Evolutionary conservation across 805 yeast genomes (phyloP), one percentile per base, ranked within the genome.

Genomic region (Schizosaccharomyces cryophilus): DNA sequence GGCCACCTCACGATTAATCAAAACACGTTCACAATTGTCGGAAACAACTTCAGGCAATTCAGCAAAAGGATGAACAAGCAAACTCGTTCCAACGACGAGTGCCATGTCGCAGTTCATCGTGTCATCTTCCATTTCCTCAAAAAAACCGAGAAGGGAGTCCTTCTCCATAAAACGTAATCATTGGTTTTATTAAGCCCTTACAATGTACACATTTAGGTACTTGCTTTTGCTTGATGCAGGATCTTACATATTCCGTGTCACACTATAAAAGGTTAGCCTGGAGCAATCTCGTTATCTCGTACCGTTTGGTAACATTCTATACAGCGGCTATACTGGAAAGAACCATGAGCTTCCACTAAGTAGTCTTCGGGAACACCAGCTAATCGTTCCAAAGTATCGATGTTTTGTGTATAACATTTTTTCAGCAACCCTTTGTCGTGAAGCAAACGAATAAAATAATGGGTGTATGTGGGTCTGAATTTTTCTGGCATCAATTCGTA

Each of bases 281-380:
- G n/a, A 15, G 17, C 11, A 1, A 35, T 35, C 2, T 5, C 1
- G 2, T 35, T 35, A 11, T 9, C 65, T 24, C 77, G 69, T 79
- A 81, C 83, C 61, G 73, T 81, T 35, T 70, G 69, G 1, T 71
- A 63, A 72, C 98, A 90, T 24, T 84, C 80, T 58, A 88, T 83
- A 68, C 98, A 90, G 65, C 84, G 93, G 66, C 84, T 85, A 1
- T 69, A 70, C 0, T 93, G 94, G 76, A 90, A 90, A 1, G 95
- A 86, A 0, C 98, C 98, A 71, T 90, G 97, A 0, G 97, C 97
- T 67, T 88, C 96, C 0, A 90, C 83, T 1, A 90, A 75, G 63
- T 72, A 75, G 15, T 81, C 80, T 21, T 74, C 80, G 0, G 73
- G 67, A 1, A 90, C 78, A 0, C 95, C 95, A 0, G 95, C 93